Conservation (phyloP, 2,329 filamentous ascomycete genomes). For the Penicillium sp. region DNA sequence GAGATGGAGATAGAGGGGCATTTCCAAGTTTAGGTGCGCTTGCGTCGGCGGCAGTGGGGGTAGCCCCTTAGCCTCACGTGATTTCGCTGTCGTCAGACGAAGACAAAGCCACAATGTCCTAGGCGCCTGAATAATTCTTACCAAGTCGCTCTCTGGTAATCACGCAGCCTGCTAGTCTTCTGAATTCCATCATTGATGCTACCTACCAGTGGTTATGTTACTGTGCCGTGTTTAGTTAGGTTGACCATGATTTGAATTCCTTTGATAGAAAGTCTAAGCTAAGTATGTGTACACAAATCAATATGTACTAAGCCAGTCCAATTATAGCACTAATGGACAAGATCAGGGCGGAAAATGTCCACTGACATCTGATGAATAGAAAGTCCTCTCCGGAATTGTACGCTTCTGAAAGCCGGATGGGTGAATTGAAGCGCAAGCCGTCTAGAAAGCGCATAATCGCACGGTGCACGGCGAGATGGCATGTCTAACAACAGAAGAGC, state of each 20-base stretch:
- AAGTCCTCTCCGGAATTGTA: not conserved
- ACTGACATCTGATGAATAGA: slow-evolving; percentile 7
- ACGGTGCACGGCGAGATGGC: slow-evolving; percentile 13
- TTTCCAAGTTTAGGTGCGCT: slow-evolving; percentile 36
- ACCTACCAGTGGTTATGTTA: not conserved
- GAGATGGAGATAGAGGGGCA: slow-evolving; percentile 42
- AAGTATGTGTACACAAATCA: slow-evolving; percentile 37
- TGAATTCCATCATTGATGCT: slow-evolving; percentile 7
- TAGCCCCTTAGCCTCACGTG: slow-evolving; percentile 23
- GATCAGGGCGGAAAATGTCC: not conserved
- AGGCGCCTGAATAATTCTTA: slow-evolving; percentile 15
- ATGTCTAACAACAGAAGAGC: slow-evolving; percentile 26
- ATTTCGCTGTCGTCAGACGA: slow-evolving; percentile 26
- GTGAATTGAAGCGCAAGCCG: not conserved
- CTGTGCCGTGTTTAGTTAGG: not conserved
- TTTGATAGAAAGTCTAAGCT: slow-evolving; percentile 16
- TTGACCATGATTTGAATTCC: slow-evolving; percentile 2
- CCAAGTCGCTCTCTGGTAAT: not conserved
- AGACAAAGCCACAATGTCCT: slow-evolving; percentile 19
- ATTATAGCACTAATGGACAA: slow-evolving; percentile 5
- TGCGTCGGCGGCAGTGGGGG: slow-evolving; percentile 35
- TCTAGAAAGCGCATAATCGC: slow-evolving; percentile 5
- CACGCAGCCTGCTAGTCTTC: slow-evolving; percentile 12
- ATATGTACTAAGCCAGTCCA: slow-evolving; percentile 28
- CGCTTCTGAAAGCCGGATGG: not conserved